Evolutionary conservation across 2,329 filamentous ascomycete genomes (phyloP), one percentile per base, ranked within the genome.

Genomic region (Penicillium palitans): DNA sequence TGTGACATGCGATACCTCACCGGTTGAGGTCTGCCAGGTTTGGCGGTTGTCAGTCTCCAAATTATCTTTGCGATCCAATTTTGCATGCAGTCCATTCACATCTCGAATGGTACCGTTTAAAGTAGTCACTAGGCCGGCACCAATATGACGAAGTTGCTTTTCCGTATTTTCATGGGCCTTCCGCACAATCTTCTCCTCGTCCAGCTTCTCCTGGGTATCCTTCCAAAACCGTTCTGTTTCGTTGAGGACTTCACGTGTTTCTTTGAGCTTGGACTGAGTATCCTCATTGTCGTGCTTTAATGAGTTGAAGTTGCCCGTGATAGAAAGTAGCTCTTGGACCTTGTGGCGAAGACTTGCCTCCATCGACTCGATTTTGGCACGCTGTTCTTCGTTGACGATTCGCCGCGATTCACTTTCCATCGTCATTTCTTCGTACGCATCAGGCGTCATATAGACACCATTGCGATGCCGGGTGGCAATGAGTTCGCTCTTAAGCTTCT

Each of bases 391-490:
- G 65, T 89, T 90, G 40, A 98, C 83, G 61, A 98, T 97, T 13
- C 91, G 84, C 52, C 93, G 85, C 2, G 93, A 96, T 75, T 99
- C 95, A 75, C 90, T 97, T 73, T 96, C 88, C 6, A 90, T 90
- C 0, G 88, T 93, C 77, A 99, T 89, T 67, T 96, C 90, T 71
- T 98, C 93, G 70, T 92, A 97, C 17, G 85, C 85, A 58, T 96
- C 92, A 57, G 91, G 90, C 0, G 93, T 90, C 35, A 99, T 82
- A 72, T 98, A 98, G 2, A 99, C 93, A 53, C 95, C 95, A 71
- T 98, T 97, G 39, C 95, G 88, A 72, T 96, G 91, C 25, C 95
- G 83, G 6, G 95, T 96, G 3, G 92, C 90, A 63, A 97, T 96
- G 15, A 99, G 81, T 72, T 99, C 95, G 66, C 89, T 90, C 80